These are phyloP conservation scores for Gremmenia infestans DNA, from an alignment of 2,329 filamentous ascomycete genomes.

Conservation along the genomic window DNA sequence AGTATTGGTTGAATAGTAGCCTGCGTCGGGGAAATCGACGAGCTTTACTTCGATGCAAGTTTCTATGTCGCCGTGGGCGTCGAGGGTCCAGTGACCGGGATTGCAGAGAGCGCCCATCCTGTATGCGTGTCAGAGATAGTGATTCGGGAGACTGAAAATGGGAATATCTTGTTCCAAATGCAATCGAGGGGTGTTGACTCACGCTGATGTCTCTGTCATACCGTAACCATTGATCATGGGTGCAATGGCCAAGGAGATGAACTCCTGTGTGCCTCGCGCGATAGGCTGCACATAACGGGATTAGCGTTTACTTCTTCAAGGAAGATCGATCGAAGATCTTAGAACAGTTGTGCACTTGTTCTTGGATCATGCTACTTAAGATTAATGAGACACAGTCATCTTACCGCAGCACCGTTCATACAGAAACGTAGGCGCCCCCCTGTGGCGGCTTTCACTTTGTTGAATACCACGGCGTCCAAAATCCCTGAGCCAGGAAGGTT, in stretches of 20 bases:
- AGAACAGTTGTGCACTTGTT: no score
- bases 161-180: not conserved
- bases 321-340: no score
- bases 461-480: constrained; percentile 80
- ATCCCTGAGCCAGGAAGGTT: constrained; percentile 60
- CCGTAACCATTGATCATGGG: constrained; percentile 94
- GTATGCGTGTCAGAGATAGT: constrained; percentile 68
- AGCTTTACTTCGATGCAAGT: constrained; percentile 80
- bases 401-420: constrained; percentile 77
- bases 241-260: constrained; percentile 82
- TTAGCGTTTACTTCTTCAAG: no score
- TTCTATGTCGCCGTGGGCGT: constrained; percentile 71
- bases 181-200: not conserved
- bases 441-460: constrained; percentile 81
- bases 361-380: no score
- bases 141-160: not conserved
- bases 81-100: constrained; percentile 73
- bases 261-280: constrained; percentile 76
- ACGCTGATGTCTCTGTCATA: constrained; percentile 80
- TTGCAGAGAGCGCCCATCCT: constrained; percentile 74
- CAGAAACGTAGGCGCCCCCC: constrained; percentile 81
- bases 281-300: constrained; percentile 47
- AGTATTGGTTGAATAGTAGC: constrained; percentile 61
- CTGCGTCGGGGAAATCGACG: constrained; percentile 79
- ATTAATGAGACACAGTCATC: no score